A percentile compares a stretch with the other conserved stretches of the same genome.
These are phyloP conservation scores for Backusella parvicylindrica DNA, from an alignment of 192 early-diverging fungal genomes.

Conservation along the genomic window DNA sequence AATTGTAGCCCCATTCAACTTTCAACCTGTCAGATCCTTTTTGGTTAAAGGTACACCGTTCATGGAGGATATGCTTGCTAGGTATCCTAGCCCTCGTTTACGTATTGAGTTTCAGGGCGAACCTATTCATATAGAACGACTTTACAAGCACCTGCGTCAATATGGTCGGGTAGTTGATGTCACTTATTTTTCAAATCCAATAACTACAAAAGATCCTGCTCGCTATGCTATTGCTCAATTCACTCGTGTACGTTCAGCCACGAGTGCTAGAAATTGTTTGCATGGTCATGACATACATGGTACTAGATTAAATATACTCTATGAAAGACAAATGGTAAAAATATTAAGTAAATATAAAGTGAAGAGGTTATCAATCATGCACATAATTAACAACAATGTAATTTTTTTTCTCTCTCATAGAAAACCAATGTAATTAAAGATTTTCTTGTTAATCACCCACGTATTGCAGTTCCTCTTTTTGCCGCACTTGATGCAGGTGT, in stretches of 20 bases:
- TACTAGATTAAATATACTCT: conserved; percentile 60
- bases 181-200: conserved; percentile 48
- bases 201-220: conserved; percentile 68
- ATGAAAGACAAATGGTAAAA: conserved; percentile 51
- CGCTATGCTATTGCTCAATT: conserved; percentile 82
- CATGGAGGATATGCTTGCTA: conserved; percentile 63
- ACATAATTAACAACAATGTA: conserved; percentile 4
- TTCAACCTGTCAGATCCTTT: conserved; percentile 59
- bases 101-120: conserved; percentile 77
- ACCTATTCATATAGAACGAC: conserved; percentile 59
- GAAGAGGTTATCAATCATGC: too few relatives aligned
- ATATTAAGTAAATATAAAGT: not conserved
- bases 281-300: conserved; percentile 74
- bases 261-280: conserved; percentile 89
- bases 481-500: conserved; percentile 73
- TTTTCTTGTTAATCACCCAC: conserved; percentile 73
- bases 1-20: conserved; percentile 64
- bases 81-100: conserved; percentile 49
- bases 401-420: conserved; percentile 7
- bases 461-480: conserved; percentile 72
- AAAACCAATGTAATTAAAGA: conserved; percentile 56
- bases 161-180: conserved; percentile 88
- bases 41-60: conserved; percentile 71
- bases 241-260: conserved; percentile 73
- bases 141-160: conserved; percentile 70